Conservation (phyloP, 1,284 basidiomycete species). For the Cryptococcus sp. region DNA sequence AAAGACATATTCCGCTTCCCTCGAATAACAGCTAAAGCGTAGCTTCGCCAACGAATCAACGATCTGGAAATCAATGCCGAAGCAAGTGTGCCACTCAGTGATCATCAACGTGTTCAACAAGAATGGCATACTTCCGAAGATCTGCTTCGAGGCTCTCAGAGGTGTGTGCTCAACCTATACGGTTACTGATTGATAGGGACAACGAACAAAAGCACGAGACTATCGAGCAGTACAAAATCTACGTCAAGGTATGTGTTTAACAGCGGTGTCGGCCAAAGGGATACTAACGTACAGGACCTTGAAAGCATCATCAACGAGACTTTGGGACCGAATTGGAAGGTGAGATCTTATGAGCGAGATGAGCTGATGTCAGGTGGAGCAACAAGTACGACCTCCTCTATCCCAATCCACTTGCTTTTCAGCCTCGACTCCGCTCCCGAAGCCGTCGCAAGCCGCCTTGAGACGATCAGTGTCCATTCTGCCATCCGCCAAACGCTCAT, state of each 20-base stretch:
- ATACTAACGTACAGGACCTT: conserved; percentile 14
- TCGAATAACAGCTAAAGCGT: no score
- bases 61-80: neutral
- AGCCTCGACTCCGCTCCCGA: conserved; percentile 26
- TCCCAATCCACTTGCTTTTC: conserved; percentile 11
- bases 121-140: conserved; percentile 28
- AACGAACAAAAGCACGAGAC: conserved; percentile 33
- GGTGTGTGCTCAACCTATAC: conserved; percentile 11
- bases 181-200: conserved; percentile 16
- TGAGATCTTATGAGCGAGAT: conserved; percentile 7
- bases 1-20: no score
- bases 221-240: conserved; percentile 29
- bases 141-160: conserved; percentile 29
- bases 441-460: conserved; percentile 7
- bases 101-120: conserved; percentile 7
- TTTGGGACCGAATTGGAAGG: conserved; percentile 28
- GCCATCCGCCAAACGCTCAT: conserved; percentile 5
- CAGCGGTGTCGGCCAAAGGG: neutral
- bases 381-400: conserved; percentile 10
- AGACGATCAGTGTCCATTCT: conserved; percentile 19
- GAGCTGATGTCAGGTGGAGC: conserved; percentile 4
- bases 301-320: conserved; percentile 27
- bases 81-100: conserved; percentile 5
- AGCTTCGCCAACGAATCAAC: neutral
- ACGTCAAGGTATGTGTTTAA: conserved; percentile 25